These are phyloP conservation scores for Stromatinia cepivora DNA, from an alignment of 2,329 filamentous ascomycete species.

Conservation along the genomic window DNA sequence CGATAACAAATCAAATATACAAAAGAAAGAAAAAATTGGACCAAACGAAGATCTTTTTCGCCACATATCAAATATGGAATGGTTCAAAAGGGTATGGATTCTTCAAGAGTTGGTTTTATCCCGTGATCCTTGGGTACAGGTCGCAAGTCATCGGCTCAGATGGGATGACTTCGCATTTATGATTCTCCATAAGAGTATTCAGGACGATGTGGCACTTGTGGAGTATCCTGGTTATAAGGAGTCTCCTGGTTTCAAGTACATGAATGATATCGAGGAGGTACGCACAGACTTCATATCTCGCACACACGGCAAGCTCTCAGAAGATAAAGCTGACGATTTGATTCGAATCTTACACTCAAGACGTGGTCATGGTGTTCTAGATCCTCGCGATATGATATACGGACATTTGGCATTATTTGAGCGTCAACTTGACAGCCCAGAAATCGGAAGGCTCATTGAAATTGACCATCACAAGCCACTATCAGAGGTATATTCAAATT, in stretches of 20 bases:
- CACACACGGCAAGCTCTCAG: too few relatives aligned
- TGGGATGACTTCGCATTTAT: neutral
- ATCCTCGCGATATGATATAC: neutral
- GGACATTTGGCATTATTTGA: neutral
- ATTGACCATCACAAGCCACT: neutral
- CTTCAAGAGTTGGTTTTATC: neutral
- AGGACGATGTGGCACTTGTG: too few relatives aligned
- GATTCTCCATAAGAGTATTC: neutral
- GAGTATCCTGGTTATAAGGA: too few relatives aligned
- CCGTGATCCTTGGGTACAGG: neutral
- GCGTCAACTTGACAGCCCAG: rapidly evolving
- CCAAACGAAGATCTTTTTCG: neutral
- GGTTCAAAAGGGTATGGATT: neutral
- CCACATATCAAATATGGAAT: neutral
- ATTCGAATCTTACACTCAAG: neutral
- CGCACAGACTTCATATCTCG: neutral
- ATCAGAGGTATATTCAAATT: neutral
- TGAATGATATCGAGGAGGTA: rapidly evolving
- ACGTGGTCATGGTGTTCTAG: neutral
- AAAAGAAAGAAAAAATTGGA: neutral
- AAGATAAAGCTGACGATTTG: neutral
- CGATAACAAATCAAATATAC: neutral
- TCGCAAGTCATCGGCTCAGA: neutral
- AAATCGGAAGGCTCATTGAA: neutral
- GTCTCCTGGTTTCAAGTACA: too few relatives aligned